phyloP scores from a whole-genome alignment of 202 grass and related monocot genomes.

The Setaria italica region DNA sequence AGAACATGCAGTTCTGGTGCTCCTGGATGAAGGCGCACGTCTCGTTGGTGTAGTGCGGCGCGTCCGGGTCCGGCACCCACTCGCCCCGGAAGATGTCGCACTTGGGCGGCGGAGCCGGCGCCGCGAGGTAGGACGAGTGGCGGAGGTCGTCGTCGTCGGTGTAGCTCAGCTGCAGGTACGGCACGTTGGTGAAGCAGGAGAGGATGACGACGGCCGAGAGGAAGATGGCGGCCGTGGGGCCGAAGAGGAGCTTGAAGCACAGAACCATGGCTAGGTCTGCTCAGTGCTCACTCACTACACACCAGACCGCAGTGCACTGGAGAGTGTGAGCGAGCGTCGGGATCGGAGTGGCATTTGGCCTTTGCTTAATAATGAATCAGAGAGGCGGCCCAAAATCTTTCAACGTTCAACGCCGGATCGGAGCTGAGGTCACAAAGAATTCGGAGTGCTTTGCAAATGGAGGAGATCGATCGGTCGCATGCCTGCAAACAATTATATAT shows the following conservation, averaged over 20 bases:
- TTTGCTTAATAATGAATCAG: slow-evolving; percentile 27
- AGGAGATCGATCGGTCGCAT: slow-evolving; percentile 22
- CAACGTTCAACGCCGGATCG: neutral
- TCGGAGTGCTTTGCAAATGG: neutral
- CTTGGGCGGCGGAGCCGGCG: slow-evolving; percentile 25
- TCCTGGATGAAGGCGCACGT: slow-evolving; percentile 68
- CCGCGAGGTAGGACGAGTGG: slow-evolving; percentile 9
- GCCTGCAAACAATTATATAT: neutral
- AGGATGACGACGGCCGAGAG: slow-evolving; percentile 53
- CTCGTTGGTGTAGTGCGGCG: slow-evolving; percentile 65
- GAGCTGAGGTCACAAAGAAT: slow-evolving; percentile 8
- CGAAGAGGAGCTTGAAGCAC: slow-evolving; percentile 42
- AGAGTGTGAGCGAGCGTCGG: neutral
- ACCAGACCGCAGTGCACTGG: neutral
- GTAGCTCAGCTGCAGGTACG: slow-evolving; percentile 22
- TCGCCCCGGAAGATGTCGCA: slow-evolving; percentile 71
- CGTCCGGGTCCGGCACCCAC: slow-evolving; percentile 58
- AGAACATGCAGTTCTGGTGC: slow-evolving; percentile 76
- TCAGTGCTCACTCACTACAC: neutral
- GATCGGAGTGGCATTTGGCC: neutral
- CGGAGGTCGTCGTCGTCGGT: neutral
- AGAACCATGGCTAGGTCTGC: slow-evolving; percentile 40
- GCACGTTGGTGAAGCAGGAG: slow-evolving; percentile 55
- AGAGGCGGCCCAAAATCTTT: neutral
- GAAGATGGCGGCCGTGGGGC: slow-evolving; percentile 49